Conservation (phyloP, 2,329 filamentous ascomycete genomes). For the Penicillium expansum region DNA sequence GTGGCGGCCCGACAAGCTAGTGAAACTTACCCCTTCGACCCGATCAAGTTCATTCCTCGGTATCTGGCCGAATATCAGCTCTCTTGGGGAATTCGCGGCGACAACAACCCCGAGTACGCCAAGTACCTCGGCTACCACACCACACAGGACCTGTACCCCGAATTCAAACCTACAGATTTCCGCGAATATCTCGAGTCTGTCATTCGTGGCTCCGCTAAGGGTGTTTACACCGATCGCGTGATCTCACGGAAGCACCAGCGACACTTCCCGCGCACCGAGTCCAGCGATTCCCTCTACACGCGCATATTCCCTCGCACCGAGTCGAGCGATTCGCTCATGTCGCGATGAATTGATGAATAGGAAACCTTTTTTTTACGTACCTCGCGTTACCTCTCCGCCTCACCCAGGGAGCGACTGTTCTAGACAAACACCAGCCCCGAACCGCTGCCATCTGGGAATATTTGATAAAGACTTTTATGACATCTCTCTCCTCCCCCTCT, state of each 20-base stretch:
- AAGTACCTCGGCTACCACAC: constrained; percentile 55
- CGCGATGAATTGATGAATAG: constrained; percentile 24
- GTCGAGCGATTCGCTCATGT: constrained; percentile 39
- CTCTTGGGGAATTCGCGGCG: constrained; percentile 50
- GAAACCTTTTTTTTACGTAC: neutral
- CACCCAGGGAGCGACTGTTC: constrained; percentile 9
- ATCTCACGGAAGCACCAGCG: constrained; percentile 38
- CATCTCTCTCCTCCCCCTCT: constrained; percentile 13
- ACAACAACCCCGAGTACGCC: constrained; percentile 55
- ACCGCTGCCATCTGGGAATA: constrained; percentile 6
- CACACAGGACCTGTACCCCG: constrained; percentile 55
- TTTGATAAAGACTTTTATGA: constrained; percentile 18
- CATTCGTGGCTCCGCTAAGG: constrained; percentile 42
- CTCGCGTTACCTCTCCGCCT: constrained; percentile 4
- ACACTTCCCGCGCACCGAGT: constrained; percentile 37
- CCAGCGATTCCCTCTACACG: constrained; percentile 37
- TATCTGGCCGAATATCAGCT: constrained; percentile 46
- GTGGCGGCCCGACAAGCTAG: constrained; percentile 34
- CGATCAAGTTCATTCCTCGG: constrained; percentile 36
- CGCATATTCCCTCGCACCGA: constrained; percentile 37
- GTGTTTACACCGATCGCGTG: constrained; percentile 36
- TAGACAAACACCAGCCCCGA: constrained; percentile 9
- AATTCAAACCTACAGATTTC: constrained; percentile 44
- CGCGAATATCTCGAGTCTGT: constrained; percentile 42
- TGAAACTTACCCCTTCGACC: constrained; percentile 39